A percentile compares a stretch with the other conserved stretches of the same genome.
These are phyloP conservation scores for Aquilaria yunnanensis DNA, from an alignment of 345 rosid genomes.

Conservation along the genomic window DNA sequence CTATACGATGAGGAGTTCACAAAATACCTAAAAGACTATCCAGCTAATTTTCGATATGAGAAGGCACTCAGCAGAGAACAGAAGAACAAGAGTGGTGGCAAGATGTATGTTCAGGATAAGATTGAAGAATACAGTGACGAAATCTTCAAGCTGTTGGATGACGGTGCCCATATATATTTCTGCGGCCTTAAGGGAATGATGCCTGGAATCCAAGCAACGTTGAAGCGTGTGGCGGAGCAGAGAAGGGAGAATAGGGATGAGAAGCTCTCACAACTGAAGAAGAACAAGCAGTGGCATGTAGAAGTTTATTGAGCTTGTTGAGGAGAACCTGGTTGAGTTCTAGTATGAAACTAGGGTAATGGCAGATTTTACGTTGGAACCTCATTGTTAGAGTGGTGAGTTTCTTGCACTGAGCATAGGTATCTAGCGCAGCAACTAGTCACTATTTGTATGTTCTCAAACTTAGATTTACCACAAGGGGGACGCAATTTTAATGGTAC, in stretches of 20 bases:
- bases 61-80: conserved; percentile 88
- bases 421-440: no score
- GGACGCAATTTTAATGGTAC: no score
- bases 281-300: conserved; percentile 99
- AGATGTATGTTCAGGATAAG: conserved; percentile 98
- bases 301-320: conserved; percentile 64
- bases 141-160: conserved; percentile 81
- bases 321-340: no score
- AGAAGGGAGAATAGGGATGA: conserved; percentile 92
- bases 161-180: conserved; percentile 94
- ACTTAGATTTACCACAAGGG: no score
- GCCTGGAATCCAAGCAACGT: conserved; percentile 95
- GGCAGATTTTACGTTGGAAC: no score
- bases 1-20: conserved; percentile 87
- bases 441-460: no score
- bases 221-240: conserved; percentile 79
- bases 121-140: conserved; percentile 94
- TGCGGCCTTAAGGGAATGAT: conserved; percentile 99
- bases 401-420: no score
- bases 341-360: no score
- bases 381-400: no score
- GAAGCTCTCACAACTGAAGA: conserved; percentile 94
- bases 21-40: conserved; percentile 66
- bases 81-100: conserved; percentile 90
- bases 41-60: conserved; percentile 79